These are phyloP conservation scores for Casuarina equisetifolia DNA, from an alignment of 306 rosid species.

Conservation along the genomic window DNA sequence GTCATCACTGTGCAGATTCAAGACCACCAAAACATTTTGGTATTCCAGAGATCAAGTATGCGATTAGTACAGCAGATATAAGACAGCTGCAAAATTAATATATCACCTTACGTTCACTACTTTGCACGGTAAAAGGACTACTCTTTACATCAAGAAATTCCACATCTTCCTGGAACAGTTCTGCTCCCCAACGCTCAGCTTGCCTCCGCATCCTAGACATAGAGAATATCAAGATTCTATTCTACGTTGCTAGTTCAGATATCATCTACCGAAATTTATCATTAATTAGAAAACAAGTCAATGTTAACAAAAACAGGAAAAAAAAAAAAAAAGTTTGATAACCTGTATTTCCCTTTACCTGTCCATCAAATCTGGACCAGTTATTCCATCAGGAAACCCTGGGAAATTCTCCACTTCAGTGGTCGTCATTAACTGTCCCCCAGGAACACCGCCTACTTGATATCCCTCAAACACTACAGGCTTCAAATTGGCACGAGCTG, in stretches of 20 bases:
- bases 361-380: conserved; percentile 97
- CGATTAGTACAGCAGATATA: conserved; percentile 1
- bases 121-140: conserved; percentile 77
- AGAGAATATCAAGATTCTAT: conserved; percentile 15
- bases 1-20: conserved; percentile 12
- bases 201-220: conserved; percentile 54
- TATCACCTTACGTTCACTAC: conserved; percentile 96
- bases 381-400: conserved; percentile 92
- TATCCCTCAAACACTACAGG: conserved; percentile 93
- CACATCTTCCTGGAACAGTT: conserved; percentile 89
- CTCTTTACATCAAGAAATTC: conserved; percentile 68
- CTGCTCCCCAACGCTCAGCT: conserved; percentile 99
- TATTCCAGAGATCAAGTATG: conserved; percentile 15
- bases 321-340: conserved; percentile 8
- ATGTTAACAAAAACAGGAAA: neutral
- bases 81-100: conserved; percentile 27
- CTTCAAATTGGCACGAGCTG: conserved; percentile 95
- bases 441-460: conserved; percentile 90
- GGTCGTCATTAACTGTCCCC: conserved; percentile 97
- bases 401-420: conserved; percentile 97
- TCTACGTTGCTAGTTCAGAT: conserved; percentile 7
- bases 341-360: conserved; percentile 43
- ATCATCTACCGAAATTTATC: neutral
- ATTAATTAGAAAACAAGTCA: conserved; percentile 6
- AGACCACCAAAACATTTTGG: neutral